Conservation (phyloP, 2,329 filamentous ascomycete genomes). For the Myriangium duriaei region DNA sequence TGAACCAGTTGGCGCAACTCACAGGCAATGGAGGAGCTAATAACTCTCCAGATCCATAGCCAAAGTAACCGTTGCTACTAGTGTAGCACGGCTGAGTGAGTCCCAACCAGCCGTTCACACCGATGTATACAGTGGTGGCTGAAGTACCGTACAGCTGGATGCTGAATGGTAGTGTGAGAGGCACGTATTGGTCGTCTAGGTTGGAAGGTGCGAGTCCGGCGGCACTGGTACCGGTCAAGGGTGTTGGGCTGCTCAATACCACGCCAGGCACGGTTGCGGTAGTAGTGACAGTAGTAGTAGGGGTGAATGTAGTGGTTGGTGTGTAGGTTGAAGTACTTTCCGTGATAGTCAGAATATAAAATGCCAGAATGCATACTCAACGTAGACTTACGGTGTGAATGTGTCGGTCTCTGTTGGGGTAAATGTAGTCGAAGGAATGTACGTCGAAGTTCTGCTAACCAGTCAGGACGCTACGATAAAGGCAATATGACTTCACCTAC, state of each 20-base stretch:
- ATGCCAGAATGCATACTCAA: not conserved
- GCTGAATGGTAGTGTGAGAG: too few species aligned
- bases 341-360: not conserved
- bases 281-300: not conserved
- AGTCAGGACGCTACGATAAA: too few species aligned
- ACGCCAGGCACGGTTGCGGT: not conserved
- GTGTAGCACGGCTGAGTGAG: too few species aligned
- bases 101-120: too few species aligned
- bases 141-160: too few species aligned
- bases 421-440: not conserved
- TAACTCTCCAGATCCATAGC: too few species aligned
- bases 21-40: too few species aligned
- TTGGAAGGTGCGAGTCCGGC: not conserved
- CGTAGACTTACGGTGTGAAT: slow-evolving; percentile 2
- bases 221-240: not conserved
- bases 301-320: not conserved
- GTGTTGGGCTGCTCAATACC: not conserved
- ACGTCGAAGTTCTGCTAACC: too few species aligned
- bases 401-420: slow-evolving; percentile 3
- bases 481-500: too few species aligned
- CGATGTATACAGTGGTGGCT: too few species aligned
- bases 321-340: not conserved
- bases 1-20: too few species aligned
- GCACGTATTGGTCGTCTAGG: not conserved
- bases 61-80: too few species aligned